Evolutionary conservation across 2,329 filamentous ascomycete genomes (phyloP).

Genomic region (Cercospora sp.): DNA sequence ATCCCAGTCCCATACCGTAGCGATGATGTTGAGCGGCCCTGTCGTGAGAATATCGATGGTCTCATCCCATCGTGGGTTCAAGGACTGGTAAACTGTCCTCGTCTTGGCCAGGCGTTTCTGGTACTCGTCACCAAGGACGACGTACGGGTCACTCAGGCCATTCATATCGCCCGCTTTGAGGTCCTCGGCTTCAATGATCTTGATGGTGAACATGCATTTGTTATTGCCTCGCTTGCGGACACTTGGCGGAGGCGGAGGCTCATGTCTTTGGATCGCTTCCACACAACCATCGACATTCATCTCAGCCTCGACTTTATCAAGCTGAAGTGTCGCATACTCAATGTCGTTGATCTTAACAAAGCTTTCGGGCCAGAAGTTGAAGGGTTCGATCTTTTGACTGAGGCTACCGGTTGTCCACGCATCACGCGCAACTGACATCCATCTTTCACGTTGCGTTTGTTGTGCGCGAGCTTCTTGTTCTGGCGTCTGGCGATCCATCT

Average conservation of each 20-base stretch:
- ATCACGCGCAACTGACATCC: slow-evolving; percentile 90
- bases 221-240: slow-evolving; percentile 62
- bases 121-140: slow-evolving; percentile 95
- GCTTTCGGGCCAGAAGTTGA: slow-evolving; percentile 94
- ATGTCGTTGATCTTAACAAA: slow-evolving; percentile 98
- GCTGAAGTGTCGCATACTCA: slow-evolving; percentile 86
- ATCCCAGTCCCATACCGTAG: slow-evolving; percentile 98
- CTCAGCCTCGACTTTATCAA: slow-evolving; percentile 84
- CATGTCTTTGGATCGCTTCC: slow-evolving; percentile 71
- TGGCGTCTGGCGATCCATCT: slow-evolving; percentile 90
- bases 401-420: slow-evolving; percentile 69
- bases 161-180: slow-evolving; percentile 97
- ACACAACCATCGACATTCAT: slow-evolving; percentile 93
- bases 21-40: slow-evolving; percentile 88
- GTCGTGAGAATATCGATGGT: slow-evolving; percentile 93
- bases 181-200: slow-evolving; percentile 96
- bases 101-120: slow-evolving; percentile 96
- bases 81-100: slow-evolving; percentile 80
- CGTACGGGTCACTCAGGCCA: slow-evolving; percentile 92
- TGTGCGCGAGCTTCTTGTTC: slow-evolving; percentile 77
- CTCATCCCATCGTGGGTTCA: slow-evolving; percentile 97
- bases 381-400: slow-evolving; percentile 92
- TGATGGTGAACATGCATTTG: slow-evolving; percentile 98
- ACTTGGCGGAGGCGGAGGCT: slow-evolving; percentile 68
- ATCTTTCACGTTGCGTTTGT: slow-evolving; percentile 86